Base-by-base conservation (phyloP, 495 filamentous ascomycete genomes). In the Jackrogersella multiformis region DNA sequence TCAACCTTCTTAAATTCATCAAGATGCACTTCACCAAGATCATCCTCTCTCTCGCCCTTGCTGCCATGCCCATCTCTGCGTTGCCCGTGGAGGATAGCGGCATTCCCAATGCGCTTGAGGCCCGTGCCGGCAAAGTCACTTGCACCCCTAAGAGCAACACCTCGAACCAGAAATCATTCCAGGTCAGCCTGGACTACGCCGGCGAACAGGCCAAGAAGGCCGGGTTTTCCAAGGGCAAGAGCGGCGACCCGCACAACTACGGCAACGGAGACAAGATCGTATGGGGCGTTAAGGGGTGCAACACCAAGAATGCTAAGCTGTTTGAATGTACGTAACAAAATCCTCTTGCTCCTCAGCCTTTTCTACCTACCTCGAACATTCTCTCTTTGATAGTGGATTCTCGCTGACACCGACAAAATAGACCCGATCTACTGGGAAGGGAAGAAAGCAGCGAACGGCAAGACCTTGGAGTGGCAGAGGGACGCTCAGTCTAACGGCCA, bases 221-320 rank as follows among this genome's bases (percentile, higher is more conserved):
- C 21, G 45, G 24, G 5, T 49, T 49, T 26, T 5, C 26, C 45
- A 49, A 32, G 45, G 45, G 45, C 24, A 49, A 32, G 45, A 49
- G 45, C 24, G 45, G 45, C 10, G 45, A 49, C n/a, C 45, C 45
- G 6, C 45, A 49, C 26, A 49, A 49, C 45, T 49, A 49, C 45
- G 26, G 45, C 24, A 49, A 49, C 26, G 45, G 45, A 16, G 45
- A 49, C n/a, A 49, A 49, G 3, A 32, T 49, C 15, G 24, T 30
- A 15, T 49, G 45, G 45, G 45, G 45, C 3, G 45, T 49, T 9
- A 49, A 49, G 45, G 45, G 24, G 13, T 49, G 45, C 26, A 49
- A 49, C n/a, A 15, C 5, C 23, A 49, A 49, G 45, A 30, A 32
- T 26, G 45, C 45, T 15, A 4, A 49, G 45, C 15, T 49, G n/a